A percentile compares a stretch with the other conserved stretches of the same genome.
Conservation (phyloP, 495 filamentous ascomycete species). For the Penicillium goetzii region DNA sequence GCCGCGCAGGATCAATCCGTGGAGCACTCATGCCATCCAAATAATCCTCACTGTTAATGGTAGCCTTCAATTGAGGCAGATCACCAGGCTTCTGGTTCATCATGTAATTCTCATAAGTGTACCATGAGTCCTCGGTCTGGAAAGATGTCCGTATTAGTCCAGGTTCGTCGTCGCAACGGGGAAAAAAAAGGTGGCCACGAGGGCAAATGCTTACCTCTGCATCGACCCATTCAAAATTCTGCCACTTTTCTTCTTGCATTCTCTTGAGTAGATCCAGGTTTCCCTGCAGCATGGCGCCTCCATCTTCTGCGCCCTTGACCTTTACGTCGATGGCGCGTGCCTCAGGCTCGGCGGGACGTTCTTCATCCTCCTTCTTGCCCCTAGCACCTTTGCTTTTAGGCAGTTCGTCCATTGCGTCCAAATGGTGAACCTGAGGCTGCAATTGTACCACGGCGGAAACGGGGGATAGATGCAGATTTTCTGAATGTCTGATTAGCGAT, state of each 20-base stretch:
- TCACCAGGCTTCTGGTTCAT: slow-evolving; percentile 57
- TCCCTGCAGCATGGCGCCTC: slow-evolving; percentile 52
- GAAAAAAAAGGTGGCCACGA: background rate
- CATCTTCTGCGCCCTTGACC: slow-evolving; percentile 64
- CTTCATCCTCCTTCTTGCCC: slow-evolving; percentile 50
- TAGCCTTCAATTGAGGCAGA: slow-evolving; percentile 54
- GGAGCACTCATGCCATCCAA: slow-evolving; percentile 68
- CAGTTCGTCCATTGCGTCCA: slow-evolving; percentile 67
- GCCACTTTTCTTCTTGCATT: slow-evolving; percentile 73
- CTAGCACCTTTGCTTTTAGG: slow-evolving; percentile 39
- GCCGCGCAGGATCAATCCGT: slow-evolving; percentile 55
- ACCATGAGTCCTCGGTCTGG: slow-evolving; percentile 65
- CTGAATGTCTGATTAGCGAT: slow-evolving; percentile 38
- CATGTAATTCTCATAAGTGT: slow-evolving; percentile 61
- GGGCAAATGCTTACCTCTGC: slow-evolving; percentile 56
- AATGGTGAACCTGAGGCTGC: slow-evolving; percentile 73
- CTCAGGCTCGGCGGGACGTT: slow-evolving; percentile 51
- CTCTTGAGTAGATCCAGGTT: slow-evolving; percentile 59
- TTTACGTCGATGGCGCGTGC: slow-evolving; percentile 69
- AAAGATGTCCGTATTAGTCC: background rate
- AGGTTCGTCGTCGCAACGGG: background rate
- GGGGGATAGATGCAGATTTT: slow-evolving; percentile 69
- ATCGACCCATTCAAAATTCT: slow-evolving; percentile 64
- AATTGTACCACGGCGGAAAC: slow-evolving; percentile 72
- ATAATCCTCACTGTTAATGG: slow-evolving; percentile 60